phyloP scores from a whole-genome alignment of 202 grass and related monocot genomes.

The Zizania palustris region DNA sequence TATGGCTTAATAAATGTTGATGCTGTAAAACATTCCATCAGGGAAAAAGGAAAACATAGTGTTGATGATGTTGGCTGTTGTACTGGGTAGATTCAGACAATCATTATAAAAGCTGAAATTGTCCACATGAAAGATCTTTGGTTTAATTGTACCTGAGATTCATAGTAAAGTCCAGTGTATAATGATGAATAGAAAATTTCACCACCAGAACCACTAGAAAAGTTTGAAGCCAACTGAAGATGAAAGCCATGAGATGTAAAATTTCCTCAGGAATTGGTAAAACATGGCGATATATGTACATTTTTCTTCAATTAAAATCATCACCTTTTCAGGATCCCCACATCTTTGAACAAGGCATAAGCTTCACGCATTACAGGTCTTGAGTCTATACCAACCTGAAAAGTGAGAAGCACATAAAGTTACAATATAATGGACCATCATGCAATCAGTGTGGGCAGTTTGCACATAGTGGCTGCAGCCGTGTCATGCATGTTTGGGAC shows the following conservation, averaged over 20 bases:
- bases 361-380: constrained; percentile 79
- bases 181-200: constrained; percentile 84
- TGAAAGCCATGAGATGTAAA: neutral
- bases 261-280: neutral
- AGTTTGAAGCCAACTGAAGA: constrained; percentile 67
- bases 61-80: neutral
- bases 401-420: neutral
- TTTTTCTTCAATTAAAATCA: constrained; percentile 31
- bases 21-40: neutral
- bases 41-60: too few relatives aligned
- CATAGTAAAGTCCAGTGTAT: constrained; percentile 81
- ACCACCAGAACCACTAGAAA: constrained; percentile 50
- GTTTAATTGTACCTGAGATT: constrained; percentile 67
- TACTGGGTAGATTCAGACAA: neutral
- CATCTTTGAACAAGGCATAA: constrained; percentile 76
- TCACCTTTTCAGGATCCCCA: constrained; percentile 87
- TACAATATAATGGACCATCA: neutral
- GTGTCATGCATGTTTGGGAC: neutral
- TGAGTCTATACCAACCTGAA: constrained; percentile 75
- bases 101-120: neutral
- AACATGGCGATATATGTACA: neutral
- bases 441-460: too few relatives aligned
- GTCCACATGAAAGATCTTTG: neutral
- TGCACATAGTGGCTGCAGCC: neutral
- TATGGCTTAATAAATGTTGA: neutral